Evolutionary conservation across 2,329 filamentous ascomycete genomes (phyloP), one percentile per base, ranked within the genome.

Genomic region (Fusarium kyushuense): DNA sequence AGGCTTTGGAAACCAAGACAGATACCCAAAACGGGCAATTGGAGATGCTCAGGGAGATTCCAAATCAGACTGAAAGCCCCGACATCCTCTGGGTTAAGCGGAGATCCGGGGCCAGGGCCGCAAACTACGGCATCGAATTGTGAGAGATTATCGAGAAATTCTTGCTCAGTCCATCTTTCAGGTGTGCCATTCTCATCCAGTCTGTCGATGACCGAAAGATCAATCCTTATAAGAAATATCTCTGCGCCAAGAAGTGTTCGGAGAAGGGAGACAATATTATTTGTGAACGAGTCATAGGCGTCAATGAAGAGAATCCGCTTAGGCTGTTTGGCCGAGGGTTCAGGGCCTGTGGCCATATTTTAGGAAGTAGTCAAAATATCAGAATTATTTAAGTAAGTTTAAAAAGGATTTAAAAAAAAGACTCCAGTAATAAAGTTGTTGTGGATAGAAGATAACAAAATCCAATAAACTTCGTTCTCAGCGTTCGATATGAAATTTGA

Each of bases 241-340:
- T 89, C 83, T 21, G 87, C 91, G 61, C 85, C 81, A 11, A 97
- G 84, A 5, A 88, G 84, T 6, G 90, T 88, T 71, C 91, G 87
- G 46, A 98, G 84, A 33, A 97, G 87, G 8, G 92, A 90, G 54
- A 96, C 89, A 74, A 98, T 96, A 81, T 97, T 98, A 81, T 97
- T 94, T 56, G 94, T 93, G 80, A 97, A 99, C 41, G 94, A 97
- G 82, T 99, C 96, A 80, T 97, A 97, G 65, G 95, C 94, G 78
- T 98, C 96, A 71, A 99, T 85, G 80, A 97, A 97, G 67, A 98
- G 87, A 65, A 98, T 91, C 63, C 83, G 82, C 57, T 66, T 75
- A 55, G 62, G 62, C 35, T 48, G 32, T 21, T 54, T 54, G 46
- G 43, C 57, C 55, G 63, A 58, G 38, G 66, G 47, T 17, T 67